Evolutionary conservation across 768 basidiomycete species (phyloP).

Genomic region (Mycena indigotica): DNA sequence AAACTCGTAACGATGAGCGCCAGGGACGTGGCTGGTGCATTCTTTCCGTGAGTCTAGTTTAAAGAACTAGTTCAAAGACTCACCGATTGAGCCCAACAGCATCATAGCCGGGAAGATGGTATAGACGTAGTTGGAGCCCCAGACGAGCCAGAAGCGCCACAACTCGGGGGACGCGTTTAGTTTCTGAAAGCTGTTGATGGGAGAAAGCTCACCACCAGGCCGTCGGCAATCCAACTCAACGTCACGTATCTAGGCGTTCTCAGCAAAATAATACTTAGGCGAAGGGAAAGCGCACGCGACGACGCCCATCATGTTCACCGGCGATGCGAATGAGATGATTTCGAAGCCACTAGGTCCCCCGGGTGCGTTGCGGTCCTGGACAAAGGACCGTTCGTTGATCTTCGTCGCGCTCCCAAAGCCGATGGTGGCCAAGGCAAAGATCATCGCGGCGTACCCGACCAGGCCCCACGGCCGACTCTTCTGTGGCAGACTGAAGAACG

Average conservation of each 20-base stretch:
- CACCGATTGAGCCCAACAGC: not conserved
- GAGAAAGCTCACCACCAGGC: constrained; percentile 1
- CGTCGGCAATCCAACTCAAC: constrained; percentile 16
- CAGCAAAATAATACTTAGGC: not conserved
- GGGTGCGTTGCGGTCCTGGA: constrained; percentile 25
- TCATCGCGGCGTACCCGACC: constrained; percentile 18
- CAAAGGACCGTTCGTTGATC: constrained; percentile 23
- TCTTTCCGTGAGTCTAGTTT: too few species aligned
- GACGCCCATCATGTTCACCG: constrained; percentile 5
- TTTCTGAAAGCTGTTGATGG: too few species aligned
- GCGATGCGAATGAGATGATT: not conserved
- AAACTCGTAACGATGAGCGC: not conserved
- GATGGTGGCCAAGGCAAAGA: constrained; percentile 28
- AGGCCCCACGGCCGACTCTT: not conserved
- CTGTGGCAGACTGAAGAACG: not conserved
- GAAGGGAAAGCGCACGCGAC: constrained; percentile 4
- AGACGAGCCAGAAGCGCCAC: not conserved
- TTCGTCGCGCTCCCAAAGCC: constrained; percentile 23
- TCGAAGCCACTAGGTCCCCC: constrained; percentile 22
- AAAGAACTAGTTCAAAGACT: not conserved
- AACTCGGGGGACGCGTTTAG: too few species aligned
- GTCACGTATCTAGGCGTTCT: constrained; percentile 5
- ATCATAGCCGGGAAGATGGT: not conserved
- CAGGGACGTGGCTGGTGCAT: not conserved
- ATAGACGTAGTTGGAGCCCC: not conserved